A percentile compares a stretch with the other conserved stretches of the same genome.
phyloP scores from a whole-genome alignment of 179 eudicot species.

The Spinacia oleracea region DNA sequence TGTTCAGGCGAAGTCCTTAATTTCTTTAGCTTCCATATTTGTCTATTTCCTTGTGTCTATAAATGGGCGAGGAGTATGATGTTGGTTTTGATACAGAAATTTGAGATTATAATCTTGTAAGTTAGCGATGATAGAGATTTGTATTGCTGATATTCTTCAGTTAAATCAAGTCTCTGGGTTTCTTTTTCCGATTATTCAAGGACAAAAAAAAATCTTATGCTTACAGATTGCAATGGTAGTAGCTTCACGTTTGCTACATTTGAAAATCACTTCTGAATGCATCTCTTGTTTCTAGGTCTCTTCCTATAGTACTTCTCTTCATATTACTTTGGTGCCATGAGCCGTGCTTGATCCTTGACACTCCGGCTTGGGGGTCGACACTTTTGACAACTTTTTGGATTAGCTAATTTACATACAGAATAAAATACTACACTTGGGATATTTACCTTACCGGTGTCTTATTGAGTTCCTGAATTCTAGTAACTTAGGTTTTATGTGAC shows the following conservation, averaged over 20 bases:
- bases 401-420: too few species aligned
- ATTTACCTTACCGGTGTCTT: too few species aligned
- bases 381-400: too few species aligned
- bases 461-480: too few species aligned
- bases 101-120: background rate
- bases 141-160: background rate
- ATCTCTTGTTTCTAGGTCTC: background rate
- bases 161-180: background rate
- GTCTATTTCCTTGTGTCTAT: background rate
- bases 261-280: background rate
- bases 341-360: too few species aligned
- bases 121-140: background rate
- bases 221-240: background rate
- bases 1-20: background rate
- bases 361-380: too few species aligned
- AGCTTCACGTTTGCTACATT: background rate
- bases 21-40: too few species aligned
- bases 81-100: background rate
- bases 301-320: too few species aligned
- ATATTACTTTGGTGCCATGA: too few species aligned
- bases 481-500: background rate
- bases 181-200: background rate
- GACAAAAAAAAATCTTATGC: background rate
- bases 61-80: background rate
- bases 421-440: too few species aligned